Conservation (phyloP, 345 rosid species). For the Ceriops decandra region DNA sequence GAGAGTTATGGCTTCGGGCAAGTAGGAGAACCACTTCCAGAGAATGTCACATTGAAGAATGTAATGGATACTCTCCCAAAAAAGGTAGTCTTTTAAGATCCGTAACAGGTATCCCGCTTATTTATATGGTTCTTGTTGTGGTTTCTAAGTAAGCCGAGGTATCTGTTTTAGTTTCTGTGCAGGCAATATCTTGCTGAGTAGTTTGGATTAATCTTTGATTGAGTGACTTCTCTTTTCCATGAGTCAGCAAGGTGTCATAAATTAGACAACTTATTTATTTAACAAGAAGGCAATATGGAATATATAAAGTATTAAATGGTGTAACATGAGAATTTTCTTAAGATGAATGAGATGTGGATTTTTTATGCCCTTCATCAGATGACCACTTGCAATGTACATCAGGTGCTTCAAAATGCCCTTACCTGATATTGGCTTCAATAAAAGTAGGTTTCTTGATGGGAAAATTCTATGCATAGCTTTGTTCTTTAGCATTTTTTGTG, state of each 20-base stretch:
- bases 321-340: no score
- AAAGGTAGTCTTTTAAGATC: slow-evolving; percentile 39
- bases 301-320: no score
- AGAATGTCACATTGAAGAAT: slow-evolving; percentile 64
- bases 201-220: no score
- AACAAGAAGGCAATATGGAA: no score
- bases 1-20: slow-evolving; percentile 77
- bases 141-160: not conserved
- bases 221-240: no score
- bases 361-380: not conserved
- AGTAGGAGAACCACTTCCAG: slow-evolving; percentile 89
- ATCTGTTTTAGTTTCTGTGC: no score
- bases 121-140: not conserved
- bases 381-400: not conserved
- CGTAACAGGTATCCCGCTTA: slow-evolving; percentile 1
- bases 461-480: not conserved
- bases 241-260: no score
- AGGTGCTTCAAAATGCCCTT: not conserved
- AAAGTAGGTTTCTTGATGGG: not conserved
- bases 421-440: not conserved
- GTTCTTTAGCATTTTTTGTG: not conserved
- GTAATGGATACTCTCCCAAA: slow-evolving; percentile 75
- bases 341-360: no score
- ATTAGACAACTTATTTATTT: no score
- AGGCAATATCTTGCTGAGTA: no score